Conservation (phyloP, 805 yeast genomes). For the Debaryomyces castellii region DNA sequence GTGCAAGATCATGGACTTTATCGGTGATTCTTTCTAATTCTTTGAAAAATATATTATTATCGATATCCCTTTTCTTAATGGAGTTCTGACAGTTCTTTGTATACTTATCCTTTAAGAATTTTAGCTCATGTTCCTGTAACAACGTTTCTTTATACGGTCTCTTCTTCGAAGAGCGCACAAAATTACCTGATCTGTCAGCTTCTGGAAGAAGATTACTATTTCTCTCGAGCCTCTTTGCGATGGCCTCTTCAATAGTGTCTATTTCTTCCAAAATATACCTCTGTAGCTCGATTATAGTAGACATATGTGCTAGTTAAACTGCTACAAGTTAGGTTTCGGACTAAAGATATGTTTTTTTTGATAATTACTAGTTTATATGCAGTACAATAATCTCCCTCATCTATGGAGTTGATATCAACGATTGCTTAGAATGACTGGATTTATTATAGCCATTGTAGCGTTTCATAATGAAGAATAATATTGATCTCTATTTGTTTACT, state of each 20-base stretch:
- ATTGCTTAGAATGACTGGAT: background rate
- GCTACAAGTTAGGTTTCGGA: no score
- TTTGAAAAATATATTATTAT: conserved; percentile 4
- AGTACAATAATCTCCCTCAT: background rate
- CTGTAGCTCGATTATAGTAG: conserved; percentile 32
- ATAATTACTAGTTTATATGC: background rate
- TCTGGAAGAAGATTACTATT: conserved; percentile 55
- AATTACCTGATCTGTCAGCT: conserved; percentile 11
- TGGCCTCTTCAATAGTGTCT: conserved; percentile 68
- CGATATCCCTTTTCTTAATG: conserved; percentile 5
- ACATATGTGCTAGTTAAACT: no score
- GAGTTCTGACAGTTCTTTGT: conserved; percentile 16
- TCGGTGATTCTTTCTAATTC: conserved; percentile 15
- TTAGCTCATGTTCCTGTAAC: conserved; percentile 68
- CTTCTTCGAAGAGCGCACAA: conserved; percentile 21
- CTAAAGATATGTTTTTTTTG: background rate
- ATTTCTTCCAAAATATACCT: conserved; percentile 55
- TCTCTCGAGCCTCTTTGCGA: conserved; percentile 57
- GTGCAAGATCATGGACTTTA: conserved; percentile 8
- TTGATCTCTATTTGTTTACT: conserved; percentile 40
- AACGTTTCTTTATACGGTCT: conserved; percentile 51
- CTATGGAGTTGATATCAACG: background rate
- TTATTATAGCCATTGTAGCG: background rate
- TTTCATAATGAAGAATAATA: background rate
- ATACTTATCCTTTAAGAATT: conserved; percentile 48